These are phyloP conservation scores for Clausena lansium DNA, from an alignment of 345 rosid species.

Conservation along the genomic window DNA sequence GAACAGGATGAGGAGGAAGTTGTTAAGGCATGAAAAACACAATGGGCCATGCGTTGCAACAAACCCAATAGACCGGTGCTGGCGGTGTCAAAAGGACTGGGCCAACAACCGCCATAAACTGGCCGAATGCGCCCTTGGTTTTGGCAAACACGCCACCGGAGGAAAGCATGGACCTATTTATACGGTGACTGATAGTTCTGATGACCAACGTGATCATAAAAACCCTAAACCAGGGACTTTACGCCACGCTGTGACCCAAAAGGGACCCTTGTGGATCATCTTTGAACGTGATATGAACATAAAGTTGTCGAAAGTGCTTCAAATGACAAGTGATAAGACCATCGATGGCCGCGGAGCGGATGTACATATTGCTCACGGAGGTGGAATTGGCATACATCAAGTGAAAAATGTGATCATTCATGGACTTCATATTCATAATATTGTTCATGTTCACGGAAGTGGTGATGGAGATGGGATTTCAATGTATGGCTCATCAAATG, in stretches of 20 bases:
- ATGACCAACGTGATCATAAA: conserved; percentile 26
- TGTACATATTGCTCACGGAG: conserved; percentile 60
- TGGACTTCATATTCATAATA: conserved; percentile 54
- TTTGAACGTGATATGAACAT: conserved; percentile 64
- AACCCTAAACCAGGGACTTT: conserved; percentile 74
- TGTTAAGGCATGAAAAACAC: neutral
- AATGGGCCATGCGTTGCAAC: conserved; percentile 13
- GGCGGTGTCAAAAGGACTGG: conserved; percentile 60
- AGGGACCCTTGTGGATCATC: conserved; percentile 75
- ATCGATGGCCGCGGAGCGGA: conserved; percentile 73
- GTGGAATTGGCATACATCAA: conserved; percentile 54
- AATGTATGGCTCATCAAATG: conserved; percentile 50
- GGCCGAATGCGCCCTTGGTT: conserved; percentile 64
- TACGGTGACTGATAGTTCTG: conserved; percentile 52
- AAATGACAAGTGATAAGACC: conserved; percentile 58
- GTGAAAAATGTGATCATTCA: conserved; percentile 74
- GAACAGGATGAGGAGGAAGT: conserved; percentile 32
- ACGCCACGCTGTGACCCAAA: conserved; percentile 62
- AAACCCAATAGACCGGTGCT: conserved; percentile 65
- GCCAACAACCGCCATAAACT: conserved; percentile 49
- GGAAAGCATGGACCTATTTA: conserved; percentile 55
- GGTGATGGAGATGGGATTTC: conserved; percentile 77
- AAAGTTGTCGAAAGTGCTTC: conserved; percentile 51
- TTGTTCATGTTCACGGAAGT: neutral
- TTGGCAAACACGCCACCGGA: conserved; percentile 63